phyloP scores from a whole-genome alignment of 495 filamentous ascomycete species.

The Chaetomium fimeti region DNA sequence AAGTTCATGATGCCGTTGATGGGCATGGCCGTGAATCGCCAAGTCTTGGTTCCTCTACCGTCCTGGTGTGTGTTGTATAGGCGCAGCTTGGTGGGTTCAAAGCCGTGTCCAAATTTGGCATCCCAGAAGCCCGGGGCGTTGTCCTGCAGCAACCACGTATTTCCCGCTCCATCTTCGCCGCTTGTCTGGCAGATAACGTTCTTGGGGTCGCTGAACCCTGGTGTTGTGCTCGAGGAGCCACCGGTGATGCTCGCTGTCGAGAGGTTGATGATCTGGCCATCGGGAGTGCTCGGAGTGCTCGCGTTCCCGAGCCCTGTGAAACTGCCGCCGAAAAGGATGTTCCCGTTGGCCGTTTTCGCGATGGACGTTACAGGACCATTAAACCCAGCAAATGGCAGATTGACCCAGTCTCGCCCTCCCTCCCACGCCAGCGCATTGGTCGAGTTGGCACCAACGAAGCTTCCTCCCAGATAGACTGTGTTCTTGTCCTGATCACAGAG shows the following conservation, averaged over 20 bases:
- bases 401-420: slow-evolving; percentile 69
- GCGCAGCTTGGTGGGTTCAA: slow-evolving; percentile 78
- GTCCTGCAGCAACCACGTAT: slow-evolving; percentile 83
- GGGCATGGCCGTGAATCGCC: slow-evolving; percentile 76
- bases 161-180: slow-evolving; percentile 61
- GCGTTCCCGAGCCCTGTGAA: slow-evolving; percentile 90
- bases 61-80: slow-evolving; percentile 86
- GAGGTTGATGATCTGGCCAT: slow-evolving; percentile 81
- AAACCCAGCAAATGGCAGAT: slow-evolving; percentile 87
- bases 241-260: slow-evolving; percentile 69
- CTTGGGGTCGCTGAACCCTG: slow-evolving; percentile 71
- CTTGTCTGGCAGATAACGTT: slow-evolving; percentile 82
- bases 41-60: slow-evolving; percentile 82
- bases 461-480: slow-evolving; percentile 87
- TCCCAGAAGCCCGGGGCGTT: slow-evolving; percentile 78
- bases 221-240: slow-evolving; percentile 55
- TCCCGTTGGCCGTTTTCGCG: slow-evolving; percentile 69
- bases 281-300: slow-evolving; percentile 55
- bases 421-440: slow-evolving; percentile 89
- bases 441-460: slow-evolving; percentile 73
- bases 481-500: slow-evolving; percentile 80
- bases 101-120: slow-evolving; percentile 77
- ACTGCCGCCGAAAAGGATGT: slow-evolving; percentile 88
- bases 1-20: slow-evolving; percentile 95
- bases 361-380: slow-evolving; percentile 92